phyloP scores from a whole-genome alignment of 495 filamentous ascomycete species.

The Lasiosphaeria hispida region DNA sequence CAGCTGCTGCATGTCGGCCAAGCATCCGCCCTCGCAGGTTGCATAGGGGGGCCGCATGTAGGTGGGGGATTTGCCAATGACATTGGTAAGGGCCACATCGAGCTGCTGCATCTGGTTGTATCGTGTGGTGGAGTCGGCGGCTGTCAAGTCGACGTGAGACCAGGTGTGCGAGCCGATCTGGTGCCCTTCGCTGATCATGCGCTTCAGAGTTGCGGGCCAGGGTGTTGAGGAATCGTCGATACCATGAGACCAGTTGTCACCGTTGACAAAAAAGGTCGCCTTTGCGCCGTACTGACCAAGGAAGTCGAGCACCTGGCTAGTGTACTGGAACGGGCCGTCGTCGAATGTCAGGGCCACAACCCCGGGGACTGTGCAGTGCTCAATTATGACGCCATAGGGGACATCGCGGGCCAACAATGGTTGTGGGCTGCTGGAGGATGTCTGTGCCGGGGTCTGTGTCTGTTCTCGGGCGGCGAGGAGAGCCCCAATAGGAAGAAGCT shows the following conservation, averaged over 20 bases:
- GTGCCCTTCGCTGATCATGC: constrained; percentile 30
- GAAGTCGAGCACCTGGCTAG: constrained; percentile 29
- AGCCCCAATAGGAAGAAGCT: background rate
- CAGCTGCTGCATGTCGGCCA: constrained; percentile 27
- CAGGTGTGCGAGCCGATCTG: constrained; percentile 38
- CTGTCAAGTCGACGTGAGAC: constrained; percentile 38
- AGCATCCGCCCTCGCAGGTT: constrained; percentile 29
- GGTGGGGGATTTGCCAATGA: constrained; percentile 39
- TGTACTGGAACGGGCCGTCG: constrained; percentile 43
- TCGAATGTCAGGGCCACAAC: constrained; percentile 44
- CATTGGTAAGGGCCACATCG: constrained; percentile 26
- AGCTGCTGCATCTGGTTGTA: constrained; percentile 29
- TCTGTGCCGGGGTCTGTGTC: too few relatives aligned
- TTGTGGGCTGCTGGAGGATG: constrained; percentile 2
- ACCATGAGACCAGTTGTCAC: constrained; percentile 60
- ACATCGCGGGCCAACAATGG: constrained; percentile 13
- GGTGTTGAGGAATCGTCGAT: constrained; percentile 44
- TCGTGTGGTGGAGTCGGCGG: constrained; percentile 10
- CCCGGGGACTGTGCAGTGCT: constrained; percentile 54
- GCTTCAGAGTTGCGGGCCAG: constrained; percentile 26
- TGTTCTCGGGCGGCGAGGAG: constrained; percentile 11
- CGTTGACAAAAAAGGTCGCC: constrained; percentile 72
- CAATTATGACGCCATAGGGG: constrained; percentile 41
- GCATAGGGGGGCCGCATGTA: constrained; percentile 47
- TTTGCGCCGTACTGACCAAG: constrained; percentile 49